These are phyloP conservation scores for Lagenidium giganteum DNA, from an alignment of 352 stramenopile species.

Conservation along the genomic window DNA sequence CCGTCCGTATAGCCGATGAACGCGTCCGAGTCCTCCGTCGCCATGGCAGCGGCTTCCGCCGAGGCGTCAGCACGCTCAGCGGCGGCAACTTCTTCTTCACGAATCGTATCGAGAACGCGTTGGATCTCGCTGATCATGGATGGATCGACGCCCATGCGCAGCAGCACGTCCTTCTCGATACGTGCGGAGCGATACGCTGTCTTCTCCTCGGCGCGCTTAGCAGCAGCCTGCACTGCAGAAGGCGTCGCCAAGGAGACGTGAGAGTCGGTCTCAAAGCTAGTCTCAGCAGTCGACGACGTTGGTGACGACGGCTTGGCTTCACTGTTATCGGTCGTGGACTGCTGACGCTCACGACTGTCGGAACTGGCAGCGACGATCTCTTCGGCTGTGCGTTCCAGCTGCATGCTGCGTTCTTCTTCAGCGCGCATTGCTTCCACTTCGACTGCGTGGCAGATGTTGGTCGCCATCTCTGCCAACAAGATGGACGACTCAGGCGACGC, in stretches of 20 bases:
- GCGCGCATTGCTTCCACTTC: constrained; percentile 45
- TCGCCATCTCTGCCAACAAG: constrained; percentile 67
- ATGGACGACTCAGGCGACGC: constrained; percentile 73
- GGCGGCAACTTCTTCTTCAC: constrained; percentile 49
- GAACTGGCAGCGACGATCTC: no score
- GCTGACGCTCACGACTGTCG: no score
- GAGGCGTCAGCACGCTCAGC: constrained; percentile 12
- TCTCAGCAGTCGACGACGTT: constrained; percentile 44
- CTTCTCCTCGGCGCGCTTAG: constrained; percentile 16
- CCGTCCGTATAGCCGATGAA: constrained; percentile 18
- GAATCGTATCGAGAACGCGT: constrained; percentile 47
- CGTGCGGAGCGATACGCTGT: constrained; percentile 44
- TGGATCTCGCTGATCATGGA: constrained; percentile 74
- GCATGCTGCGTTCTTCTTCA: constrained; percentile 12
- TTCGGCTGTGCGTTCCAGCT: no score
- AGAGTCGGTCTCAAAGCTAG: constrained; percentile 55
- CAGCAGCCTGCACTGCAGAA: constrained; percentile 1
- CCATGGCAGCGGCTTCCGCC: constrained; percentile 1
- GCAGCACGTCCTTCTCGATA: constrained; percentile 71
- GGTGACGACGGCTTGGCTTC: constrained; percentile 27
- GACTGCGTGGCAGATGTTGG: constrained; percentile 64
- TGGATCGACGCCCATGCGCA: constrained; percentile 65
- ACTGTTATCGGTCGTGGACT: constrained; percentile 8
- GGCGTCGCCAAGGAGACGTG: constrained; percentile 21
- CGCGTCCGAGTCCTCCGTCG: constrained; percentile 24